Evolutionary conservation across 306 rosid genomes (phyloP).

Genomic region (Lathyrus aphaca): DNA sequence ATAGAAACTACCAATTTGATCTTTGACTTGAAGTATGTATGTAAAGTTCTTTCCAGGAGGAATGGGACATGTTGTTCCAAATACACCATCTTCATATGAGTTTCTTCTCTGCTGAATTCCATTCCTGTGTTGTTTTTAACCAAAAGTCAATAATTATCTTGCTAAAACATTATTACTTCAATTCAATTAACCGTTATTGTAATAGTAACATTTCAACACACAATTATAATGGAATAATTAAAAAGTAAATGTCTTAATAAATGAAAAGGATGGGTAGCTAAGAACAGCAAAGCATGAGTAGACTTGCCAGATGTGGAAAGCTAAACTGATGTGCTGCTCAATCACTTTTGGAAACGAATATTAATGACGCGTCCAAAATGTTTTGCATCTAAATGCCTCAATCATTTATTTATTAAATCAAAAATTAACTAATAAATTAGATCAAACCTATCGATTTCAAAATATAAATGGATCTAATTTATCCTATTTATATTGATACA

Average conservation of each 20-base stretch:
- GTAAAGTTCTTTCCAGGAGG: conserved; percentile 93
- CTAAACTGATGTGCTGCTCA: not conserved
- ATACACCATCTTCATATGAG: conserved; percentile 86
- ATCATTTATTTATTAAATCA: no score
- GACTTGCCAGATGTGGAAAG: not conserved
- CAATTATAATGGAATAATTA: not conserved
- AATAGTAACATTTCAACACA: no score
- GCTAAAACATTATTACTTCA: no score
- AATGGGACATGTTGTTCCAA: conserved; percentile 92
- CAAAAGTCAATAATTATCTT: no score
- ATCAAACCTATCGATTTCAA: no score
- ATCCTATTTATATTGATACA: no score
- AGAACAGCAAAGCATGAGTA: conserved; percentile 45
- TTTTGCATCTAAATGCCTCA: no score
- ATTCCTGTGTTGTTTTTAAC: conserved; percentile 49
- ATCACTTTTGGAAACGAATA: not conserved
- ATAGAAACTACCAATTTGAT: conserved; percentile 95
- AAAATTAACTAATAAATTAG: no score
- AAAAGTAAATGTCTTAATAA: not conserved
- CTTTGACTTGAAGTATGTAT: conserved; percentile 94
- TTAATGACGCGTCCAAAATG: not conserved
- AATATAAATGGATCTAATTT: no score
- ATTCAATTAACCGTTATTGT: no score
- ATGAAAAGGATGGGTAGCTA: not conserved
- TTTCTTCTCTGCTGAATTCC: conserved; percentile 92